Evolutionary conservation across 352 stramenopile genomes (phyloP), one percentile per base, ranked within the genome.

Genomic region (Phytopythium boreale): DNA sequence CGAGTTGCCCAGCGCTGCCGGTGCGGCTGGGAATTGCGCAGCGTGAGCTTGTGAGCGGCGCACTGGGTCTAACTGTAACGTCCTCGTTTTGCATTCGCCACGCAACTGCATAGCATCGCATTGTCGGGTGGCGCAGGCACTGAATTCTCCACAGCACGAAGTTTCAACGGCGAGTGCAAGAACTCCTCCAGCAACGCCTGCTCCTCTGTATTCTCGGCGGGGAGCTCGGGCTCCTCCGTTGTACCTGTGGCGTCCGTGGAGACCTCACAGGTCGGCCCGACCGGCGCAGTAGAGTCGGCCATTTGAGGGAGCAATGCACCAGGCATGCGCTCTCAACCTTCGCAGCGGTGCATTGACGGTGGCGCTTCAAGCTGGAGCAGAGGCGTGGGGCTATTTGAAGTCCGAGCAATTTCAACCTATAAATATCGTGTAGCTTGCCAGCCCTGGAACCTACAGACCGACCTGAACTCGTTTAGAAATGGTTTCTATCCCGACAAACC

Each of bases 41-140:
- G 63, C 26, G 78, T 86, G 24, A 89, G 72, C 29, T 79, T 87
- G 64, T 90, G 82, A n/a, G 79, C 82, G 24, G 73, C 67, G 31
- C 79, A 90, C 22, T 70, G 70, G 5, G 49, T 34, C 36, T 90
- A 78, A 9, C 66, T 69, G 63, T 89, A 89, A 14, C 69, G 72
- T 1, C 80, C 76, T 60, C 63, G 69, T 62, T 86, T 89, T n/a
- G 81, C 69, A 9, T 66, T 53, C 56, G 61, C 36, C 46, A 82
- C 64, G 29, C 82, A 89, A 5, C 59, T 75, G 61, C 81, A 90
- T 47, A 77, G 52, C 56, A 65, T 69, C 0, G 61, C 68, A 3
- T 26, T 43, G 1, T 37, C 37, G 1, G 56, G 37, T 36, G 31
- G 36, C 3, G n/a, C 34, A 1, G 5, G 12, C 24, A 8, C 49